Evolutionary conservation across 805 yeast genomes (phyloP).

Genomic region (Brettanomyces bruxellensis): DNA sequence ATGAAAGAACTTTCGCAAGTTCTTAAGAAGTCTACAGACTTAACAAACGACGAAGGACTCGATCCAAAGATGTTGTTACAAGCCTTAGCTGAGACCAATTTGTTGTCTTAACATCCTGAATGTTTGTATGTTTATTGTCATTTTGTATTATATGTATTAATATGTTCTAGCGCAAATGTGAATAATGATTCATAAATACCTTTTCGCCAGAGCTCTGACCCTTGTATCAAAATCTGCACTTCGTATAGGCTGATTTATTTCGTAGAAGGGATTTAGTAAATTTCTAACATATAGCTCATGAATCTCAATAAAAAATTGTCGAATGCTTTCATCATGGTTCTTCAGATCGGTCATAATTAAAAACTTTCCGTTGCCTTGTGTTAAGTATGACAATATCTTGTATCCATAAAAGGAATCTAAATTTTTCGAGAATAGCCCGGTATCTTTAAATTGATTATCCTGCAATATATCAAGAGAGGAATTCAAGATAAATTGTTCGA

Average conservation of each 20-base stretch:
- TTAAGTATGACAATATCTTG: constrained; percentile 72
- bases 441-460: constrained; percentile 74
- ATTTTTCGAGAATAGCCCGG: constrained; percentile 58
- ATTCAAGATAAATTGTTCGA: constrained; percentile 83
- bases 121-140: neutral
- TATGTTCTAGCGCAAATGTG: constrained; percentile 8
- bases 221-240: constrained; percentile 69
- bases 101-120: neutral
- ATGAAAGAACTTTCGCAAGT: constrained; percentile 13
- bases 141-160: neutral
- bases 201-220: constrained; percentile 63
- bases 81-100: neutral
- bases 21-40: constrained; percentile 12
- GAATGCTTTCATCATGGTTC: constrained; percentile 59
- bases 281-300: constrained; percentile 86
- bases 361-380: constrained; percentile 81
- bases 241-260: constrained; percentile 62
- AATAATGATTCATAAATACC: constrained; percentile 44
- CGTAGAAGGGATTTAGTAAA: constrained; percentile 78
- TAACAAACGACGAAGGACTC: neutral
- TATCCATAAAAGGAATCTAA: constrained; percentile 84
- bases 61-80: neutral
- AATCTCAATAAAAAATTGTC: constrained; percentile 75
- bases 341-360: constrained; percentile 57
- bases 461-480: constrained; percentile 88